Conservation (phyloP, 257 asterid species). For the Nicotiana tabacum region DNA sequence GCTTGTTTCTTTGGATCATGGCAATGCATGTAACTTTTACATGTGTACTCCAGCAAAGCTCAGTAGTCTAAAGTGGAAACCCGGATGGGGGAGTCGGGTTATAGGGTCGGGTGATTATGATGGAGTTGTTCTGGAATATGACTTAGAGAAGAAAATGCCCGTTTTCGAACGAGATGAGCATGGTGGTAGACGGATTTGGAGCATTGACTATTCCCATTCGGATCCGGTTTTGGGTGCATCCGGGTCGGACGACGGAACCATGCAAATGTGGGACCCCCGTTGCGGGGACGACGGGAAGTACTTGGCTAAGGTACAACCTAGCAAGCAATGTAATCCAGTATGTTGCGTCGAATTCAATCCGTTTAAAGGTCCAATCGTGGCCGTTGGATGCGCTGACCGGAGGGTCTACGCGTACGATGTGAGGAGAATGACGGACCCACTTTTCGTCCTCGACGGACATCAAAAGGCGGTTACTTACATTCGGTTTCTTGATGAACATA, state of each 20-base stretch:
- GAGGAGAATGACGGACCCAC: conserved; percentile 46
- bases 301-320: conserved; percentile 45
- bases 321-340: conserved; percentile 43
- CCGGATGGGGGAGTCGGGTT: conserved; percentile 56
- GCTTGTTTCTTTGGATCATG: conserved; percentile 34
- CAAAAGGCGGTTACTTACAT: conserved; percentile 60
- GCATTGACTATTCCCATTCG: conserved; percentile 58
- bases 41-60: conserved; percentile 84
- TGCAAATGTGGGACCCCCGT: conserved; percentile 91
- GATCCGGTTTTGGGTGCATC: conserved; percentile 73
- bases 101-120: conserved; percentile 87
- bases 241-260: conserved; percentile 90
- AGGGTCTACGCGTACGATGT: conserved; percentile 57
- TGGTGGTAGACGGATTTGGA: conserved; percentile 86
- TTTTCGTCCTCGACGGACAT: conserved; percentile 59
- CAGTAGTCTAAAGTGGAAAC: conserved; percentile 80
- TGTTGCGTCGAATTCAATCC: conserved; percentile 84
- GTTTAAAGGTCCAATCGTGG: conserved; percentile 35
- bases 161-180: conserved; percentile 93
- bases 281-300: conserved; percentile 31
- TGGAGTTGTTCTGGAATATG: conserved; percentile 84
- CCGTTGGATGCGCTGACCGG: conserved; percentile 74
- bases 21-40: conserved; percentile 56
- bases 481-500: conserved; percentile 38
- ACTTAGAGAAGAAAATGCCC: conserved; percentile 63